These are phyloP conservation scores for Camelina hispida DNA, from an alignment of 345 rosid species.

Conservation along the genomic window DNA sequence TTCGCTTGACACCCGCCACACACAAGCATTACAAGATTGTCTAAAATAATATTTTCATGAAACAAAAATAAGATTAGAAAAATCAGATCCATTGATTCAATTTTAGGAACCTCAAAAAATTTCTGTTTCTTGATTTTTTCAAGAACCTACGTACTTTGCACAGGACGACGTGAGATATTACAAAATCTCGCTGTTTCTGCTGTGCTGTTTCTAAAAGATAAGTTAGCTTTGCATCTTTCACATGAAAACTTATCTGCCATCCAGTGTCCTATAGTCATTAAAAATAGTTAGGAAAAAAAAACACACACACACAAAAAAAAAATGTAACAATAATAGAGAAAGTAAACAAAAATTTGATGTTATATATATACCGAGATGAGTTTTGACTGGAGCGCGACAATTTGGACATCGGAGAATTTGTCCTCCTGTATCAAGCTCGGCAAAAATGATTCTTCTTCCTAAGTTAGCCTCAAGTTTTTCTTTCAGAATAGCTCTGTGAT, in stretches of 20 bases:
- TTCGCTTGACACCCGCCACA: slow-evolving; percentile 33
- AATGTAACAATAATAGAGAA: not conserved
- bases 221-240: slow-evolving; percentile 16
- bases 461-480: not conserved
- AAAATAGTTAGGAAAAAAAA: not conserved
- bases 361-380: slow-evolving; percentile 32
- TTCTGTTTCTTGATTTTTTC: not conserved
- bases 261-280: slow-evolving; percentile 13
- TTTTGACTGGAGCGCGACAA: slow-evolving; percentile 20
- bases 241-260: slow-evolving; percentile 11
- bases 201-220: not conserved
- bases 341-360: not conserved
- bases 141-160: slow-evolving; percentile 19
- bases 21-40: not conserved
- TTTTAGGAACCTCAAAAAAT: not conserved
- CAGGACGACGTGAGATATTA: not conserved
- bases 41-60: not conserved
- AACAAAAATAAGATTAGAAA: not conserved
- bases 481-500: not conserved
- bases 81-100: not conserved
- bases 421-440: slow-evolving; percentile 34
- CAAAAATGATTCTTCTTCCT: not conserved
- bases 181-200: slow-evolving; percentile 3
- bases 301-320: not conserved
- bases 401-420: slow-evolving; percentile 5